Conservation (phyloP, 768 basidiomycete genomes). For the Phaffia tasmanica region DNA sequence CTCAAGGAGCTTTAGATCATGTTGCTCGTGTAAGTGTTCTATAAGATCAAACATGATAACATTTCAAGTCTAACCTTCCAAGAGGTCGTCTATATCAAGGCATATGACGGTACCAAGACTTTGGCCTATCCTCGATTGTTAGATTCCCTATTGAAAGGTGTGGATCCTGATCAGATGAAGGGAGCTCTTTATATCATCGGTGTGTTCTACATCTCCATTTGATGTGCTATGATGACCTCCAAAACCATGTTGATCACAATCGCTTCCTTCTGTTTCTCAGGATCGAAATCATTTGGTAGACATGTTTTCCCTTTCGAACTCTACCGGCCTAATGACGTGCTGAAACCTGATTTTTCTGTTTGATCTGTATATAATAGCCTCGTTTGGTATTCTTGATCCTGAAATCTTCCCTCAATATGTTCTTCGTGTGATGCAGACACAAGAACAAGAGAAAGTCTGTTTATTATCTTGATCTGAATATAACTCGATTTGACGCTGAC, state of each 20-base stretch:
- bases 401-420: slow-evolving; percentile 20
- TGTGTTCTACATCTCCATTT: slow-evolving; percentile 35
- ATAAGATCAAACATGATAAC: slow-evolving; percentile 43
- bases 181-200: slow-evolving; percentile 67
- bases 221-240: too few relatives aligned
- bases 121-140: slow-evolving; percentile 30
- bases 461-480: neutral
- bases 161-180: slow-evolving; percentile 84
- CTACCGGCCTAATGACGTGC: neutral
- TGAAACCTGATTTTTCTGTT: neutral
- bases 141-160: slow-evolving; percentile 46
- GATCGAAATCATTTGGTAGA: neutral
- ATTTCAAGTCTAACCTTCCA: neutral
- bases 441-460: slow-evolving; percentile 60
- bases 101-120: slow-evolving; percentile 39
- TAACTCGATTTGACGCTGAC: neutral
- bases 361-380: neutral
- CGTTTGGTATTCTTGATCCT: slow-evolving; percentile 21
- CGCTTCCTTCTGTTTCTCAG: neutral
- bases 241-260: neutral
- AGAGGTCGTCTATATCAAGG: neutral
- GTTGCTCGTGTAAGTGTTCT: slow-evolving; percentile 57
- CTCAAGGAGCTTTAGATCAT: slow-evolving; percentile 37
- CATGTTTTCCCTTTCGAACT: neutral
- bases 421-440: slow-evolving; percentile 15